phyloP scores from a whole-genome alignment of 768 basidiomycete species.

The Boletus edulis region DNA sequence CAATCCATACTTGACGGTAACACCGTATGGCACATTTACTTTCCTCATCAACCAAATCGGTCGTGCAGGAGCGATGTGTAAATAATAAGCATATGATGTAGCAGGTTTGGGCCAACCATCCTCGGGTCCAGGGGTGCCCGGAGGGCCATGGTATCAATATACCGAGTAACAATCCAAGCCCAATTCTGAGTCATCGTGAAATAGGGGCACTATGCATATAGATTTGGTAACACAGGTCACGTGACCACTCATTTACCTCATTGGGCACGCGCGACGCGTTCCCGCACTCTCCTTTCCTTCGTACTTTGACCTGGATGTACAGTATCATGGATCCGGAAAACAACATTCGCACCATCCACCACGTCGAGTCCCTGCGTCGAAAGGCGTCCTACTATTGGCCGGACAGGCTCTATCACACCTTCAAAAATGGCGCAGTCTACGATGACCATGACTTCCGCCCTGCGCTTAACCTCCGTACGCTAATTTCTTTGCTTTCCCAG shows the following conservation, averaged over 20 bases:
- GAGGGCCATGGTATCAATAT: conserved; percentile 32
- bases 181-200: not conserved
- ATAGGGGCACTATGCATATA: not conserved
- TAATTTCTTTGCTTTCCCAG: conserved; percentile 22
- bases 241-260: conserved; percentile 4
- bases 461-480: conserved; percentile 27
- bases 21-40: no score
- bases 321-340: conserved; percentile 4
- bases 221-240: conserved; percentile 11
- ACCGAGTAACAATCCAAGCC: conserved; percentile 14
- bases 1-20: no score
- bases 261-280: conserved; percentile 4
- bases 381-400: conserved; percentile 28
- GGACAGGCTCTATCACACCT: conserved; percentile 6
- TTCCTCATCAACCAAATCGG: no score
- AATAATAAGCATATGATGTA: no score
- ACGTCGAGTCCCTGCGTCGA: conserved; percentile 29
- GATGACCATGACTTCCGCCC: conserved; percentile 22
- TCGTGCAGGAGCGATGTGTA: no score
- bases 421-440: not conserved
- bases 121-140: no score
- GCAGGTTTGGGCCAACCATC: no score
- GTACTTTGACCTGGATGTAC: not conserved
- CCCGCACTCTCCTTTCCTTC: not conserved
- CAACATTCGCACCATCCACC: conserved; percentile 16